Base-by-base conservation (phyloP, 2,329 filamentous ascomycete genomes). In the Bipolaris sorokiniana region DNA sequence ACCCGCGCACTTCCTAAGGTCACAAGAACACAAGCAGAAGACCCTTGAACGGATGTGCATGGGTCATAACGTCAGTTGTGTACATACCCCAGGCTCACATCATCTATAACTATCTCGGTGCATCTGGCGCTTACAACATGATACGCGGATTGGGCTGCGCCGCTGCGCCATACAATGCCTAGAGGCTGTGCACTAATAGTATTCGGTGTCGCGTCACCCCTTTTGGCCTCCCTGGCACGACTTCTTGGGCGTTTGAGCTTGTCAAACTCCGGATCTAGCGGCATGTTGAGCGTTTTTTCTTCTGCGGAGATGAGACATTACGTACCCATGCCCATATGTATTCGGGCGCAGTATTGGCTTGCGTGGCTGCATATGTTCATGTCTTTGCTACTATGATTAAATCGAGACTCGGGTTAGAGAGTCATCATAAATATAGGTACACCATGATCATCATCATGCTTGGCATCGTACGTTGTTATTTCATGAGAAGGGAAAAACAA, bases 41-140 rank as follows among this genome's bases (percentile, higher is more conserved):
- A 47, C 28, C 31, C 41, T 42, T 48, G 48, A 45, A 40, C 36
- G 37, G 51, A 54, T 56, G 61, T 52, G 46, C 55, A 62, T 51
- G 16, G 41, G 47, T 49, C 45, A 42, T 38, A 53, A 51, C 28
- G 41, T 60, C 55, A 56, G 23, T 9, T 26, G 5, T 23, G 40
- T 42, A 26, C 20, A 42, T 23, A 42, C 38, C 51, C 34, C 49
- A 48, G 47, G 49, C 51, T 56, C 53, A 56, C 42, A 52, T 60
- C 48, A 61, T 38, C 66, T 73, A 71, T 72, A 61, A 61, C 62
- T 67, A 62, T 65, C 41, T 61, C 52, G 49, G 59, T 45, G 44
- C 51, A 47, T 36, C 33, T 49, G 56, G 56, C 56, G 60, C 54
- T 47, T 64, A 55, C 50, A 40, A 34, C 36, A 49, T 55, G 47